Conservation (phyloP, 192 early-diverging fungal species). For the Gonapodya prolifera region DNA sequence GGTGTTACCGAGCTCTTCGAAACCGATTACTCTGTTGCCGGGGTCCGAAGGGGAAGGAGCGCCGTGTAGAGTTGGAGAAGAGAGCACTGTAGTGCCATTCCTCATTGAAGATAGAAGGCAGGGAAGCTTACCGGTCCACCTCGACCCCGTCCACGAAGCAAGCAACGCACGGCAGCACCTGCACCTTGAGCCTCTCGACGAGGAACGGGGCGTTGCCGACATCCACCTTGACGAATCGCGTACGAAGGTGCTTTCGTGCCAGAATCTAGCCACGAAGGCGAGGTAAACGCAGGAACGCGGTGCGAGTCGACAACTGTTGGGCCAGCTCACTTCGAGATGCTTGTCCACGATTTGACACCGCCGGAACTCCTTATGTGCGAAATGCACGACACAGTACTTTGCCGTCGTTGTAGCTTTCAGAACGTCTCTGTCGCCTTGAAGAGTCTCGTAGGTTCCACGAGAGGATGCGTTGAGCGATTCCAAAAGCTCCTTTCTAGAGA, state of each 20-base stretch:
- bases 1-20: conserved; percentile 83
- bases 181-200: conserved; percentile 74
- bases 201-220: conserved; percentile 84
- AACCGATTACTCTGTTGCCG: conserved; percentile 61
- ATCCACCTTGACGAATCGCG: conserved; percentile 77
- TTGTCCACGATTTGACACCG: conserved; percentile 86
- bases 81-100: not conserved
- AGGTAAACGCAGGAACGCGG: not conserved
- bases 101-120: not conserved
- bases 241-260: conserved; percentile 67
- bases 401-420: conserved; percentile 63
- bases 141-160: conserved; percentile 57
- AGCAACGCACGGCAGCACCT: conserved; percentile 81
- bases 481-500: conserved; percentile 40
- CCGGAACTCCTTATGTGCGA: conserved; percentile 85
- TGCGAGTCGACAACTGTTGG: not conserved
- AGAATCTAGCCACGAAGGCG: conserved; percentile 23
- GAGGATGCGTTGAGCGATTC: conserved; percentile 45
- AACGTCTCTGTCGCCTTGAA: conserved; percentile 69
- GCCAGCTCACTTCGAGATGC: conserved; percentile 52
- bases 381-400: conserved; percentile 68
- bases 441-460: conserved; percentile 65
- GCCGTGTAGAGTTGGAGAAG: conserved; percentile 7
- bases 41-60: not conserved
- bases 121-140: conserved; percentile 45